Conservation (phyloP, 2,329 filamentous ascomycete genomes). For the Epichloe brachyelytri region DNA sequence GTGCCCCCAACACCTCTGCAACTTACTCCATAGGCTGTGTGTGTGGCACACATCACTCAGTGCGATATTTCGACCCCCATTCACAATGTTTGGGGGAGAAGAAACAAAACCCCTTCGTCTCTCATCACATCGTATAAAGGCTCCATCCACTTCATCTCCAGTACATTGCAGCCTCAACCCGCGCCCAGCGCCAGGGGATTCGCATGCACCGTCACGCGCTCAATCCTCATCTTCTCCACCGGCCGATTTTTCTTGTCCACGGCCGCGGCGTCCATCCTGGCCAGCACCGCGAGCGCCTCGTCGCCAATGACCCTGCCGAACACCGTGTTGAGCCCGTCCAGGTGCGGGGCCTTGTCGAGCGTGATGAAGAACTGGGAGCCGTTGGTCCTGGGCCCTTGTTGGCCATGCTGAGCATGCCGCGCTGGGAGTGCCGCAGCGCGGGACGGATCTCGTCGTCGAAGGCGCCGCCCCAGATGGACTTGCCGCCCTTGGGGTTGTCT, state of each 20-base stretch:
- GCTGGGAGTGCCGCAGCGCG: constrained; percentile 51
- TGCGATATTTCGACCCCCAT: too few relatives aligned
- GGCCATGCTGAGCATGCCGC: constrained; percentile 65
- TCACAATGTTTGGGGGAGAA: too few relatives aligned
- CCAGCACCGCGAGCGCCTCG: constrained; percentile 50
- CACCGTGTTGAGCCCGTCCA: constrained; percentile 75
- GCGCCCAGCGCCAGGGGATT: constrained; percentile 56
- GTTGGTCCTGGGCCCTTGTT: constrained; percentile 63
- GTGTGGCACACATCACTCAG: too few relatives aligned
- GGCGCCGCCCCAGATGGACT: constrained; percentile 58
- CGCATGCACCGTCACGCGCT: constrained; percentile 61
- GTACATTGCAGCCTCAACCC: not conserved
- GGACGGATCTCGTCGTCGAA: constrained; percentile 77
- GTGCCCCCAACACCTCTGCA: too few relatives aligned
- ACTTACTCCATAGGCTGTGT: too few relatives aligned
- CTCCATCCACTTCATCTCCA: too few relatives aligned
- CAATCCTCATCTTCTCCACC: constrained; percentile 51
- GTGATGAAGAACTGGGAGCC: constrained; percentile 74
- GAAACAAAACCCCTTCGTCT: too few relatives aligned
- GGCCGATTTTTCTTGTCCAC: constrained; percentile 71
- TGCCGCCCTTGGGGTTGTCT: constrained; percentile 52
- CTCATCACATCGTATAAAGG: too few relatives aligned
- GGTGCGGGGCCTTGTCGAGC: constrained; percentile 63
- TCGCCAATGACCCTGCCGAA: constrained; percentile 64
- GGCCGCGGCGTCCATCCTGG: constrained; percentile 56